Conservation (phyloP, 2,329 filamentous ascomycete species). For the Botryotinia convoluta region DNA sequence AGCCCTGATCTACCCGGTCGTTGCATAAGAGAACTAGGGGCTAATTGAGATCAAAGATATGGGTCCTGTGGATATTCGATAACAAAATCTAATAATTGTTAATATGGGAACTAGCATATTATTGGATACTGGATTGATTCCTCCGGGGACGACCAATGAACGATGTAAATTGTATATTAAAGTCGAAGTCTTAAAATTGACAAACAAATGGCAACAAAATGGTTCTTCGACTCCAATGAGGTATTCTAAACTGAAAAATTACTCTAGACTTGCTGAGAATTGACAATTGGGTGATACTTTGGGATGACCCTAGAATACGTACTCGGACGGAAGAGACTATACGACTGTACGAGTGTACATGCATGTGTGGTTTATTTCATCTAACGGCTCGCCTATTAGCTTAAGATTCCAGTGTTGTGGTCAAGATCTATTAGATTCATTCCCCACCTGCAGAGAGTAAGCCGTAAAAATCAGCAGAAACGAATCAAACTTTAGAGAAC, state of each 20-base stretch:
- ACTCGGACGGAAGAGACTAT: neutral
- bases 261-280: neutral
- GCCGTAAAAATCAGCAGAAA: neutral
- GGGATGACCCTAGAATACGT: neutral
- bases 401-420: neutral
- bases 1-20: neutral
- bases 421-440: neutral
- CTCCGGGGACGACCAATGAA: neutral
- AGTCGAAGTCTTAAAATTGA: neutral
- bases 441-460: neutral
- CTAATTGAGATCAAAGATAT: neutral
- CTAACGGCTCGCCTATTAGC: neutral
- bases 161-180: neutral
- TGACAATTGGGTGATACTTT: neutral
- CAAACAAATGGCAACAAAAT: neutral
- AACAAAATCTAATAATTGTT: neutral
- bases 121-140: neutral
- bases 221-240: neutral
- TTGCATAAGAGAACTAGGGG: neutral
- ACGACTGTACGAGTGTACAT: neutral
- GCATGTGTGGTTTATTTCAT: neutral
- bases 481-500: neutral
- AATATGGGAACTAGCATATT: neutral
- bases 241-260: neutral
- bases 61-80: conserved; percentile 3